These are phyloP conservation scores for Pythium phragmiticola DNA, from an alignment of 352 stramenopile genomes.

Conservation along the genomic window DNA sequence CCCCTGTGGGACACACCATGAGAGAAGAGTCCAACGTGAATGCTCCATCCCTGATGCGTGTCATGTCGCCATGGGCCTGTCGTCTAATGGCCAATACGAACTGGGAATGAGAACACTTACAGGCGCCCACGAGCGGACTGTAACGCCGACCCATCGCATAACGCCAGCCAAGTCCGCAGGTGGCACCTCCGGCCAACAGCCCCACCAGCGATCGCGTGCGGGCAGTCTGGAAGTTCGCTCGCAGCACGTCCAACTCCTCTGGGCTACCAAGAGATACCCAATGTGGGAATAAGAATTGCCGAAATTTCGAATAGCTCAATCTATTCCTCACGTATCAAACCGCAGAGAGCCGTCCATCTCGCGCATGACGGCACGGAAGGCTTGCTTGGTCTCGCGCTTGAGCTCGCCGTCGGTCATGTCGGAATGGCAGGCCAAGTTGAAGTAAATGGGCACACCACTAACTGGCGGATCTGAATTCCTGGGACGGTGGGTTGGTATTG, in stretches of 20 bases:
- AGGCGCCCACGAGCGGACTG: constrained; percentile 10
- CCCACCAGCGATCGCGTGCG: constrained; percentile 16
- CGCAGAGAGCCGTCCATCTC: constrained; percentile 18
- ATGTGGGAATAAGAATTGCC: background rate
- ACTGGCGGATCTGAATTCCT: constrained; percentile 8
- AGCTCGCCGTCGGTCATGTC: constrained; percentile 13
- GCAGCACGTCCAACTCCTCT: constrained; percentile 23
- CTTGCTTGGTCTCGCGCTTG: constrained; percentile 18
- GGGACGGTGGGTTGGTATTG: background rate
- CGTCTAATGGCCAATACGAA: background rate
- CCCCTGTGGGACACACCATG: constrained; percentile 19
- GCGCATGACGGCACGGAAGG: constrained; percentile 23
- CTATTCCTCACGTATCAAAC: constrained; percentile 16
- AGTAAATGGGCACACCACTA: constrained; percentile 8
- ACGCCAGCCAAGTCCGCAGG: constrained; percentile 17
- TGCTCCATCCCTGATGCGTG: too few relatives aligned
- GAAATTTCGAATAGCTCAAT: too few relatives aligned
- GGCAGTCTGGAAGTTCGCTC: constrained; percentile 15
- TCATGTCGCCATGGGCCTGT: too few relatives aligned
- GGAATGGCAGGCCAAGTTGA: constrained; percentile 6
- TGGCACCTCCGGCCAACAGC: constrained; percentile 10
- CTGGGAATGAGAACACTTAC: constrained; percentile 1
- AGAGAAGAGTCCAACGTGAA: background rate
- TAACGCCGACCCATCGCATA: constrained; percentile 13
- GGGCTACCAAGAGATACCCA: constrained; percentile 4